Conservation (phyloP, 495 filamentous ascomycete species). For the Aspergillus cavernicola region DNA sequence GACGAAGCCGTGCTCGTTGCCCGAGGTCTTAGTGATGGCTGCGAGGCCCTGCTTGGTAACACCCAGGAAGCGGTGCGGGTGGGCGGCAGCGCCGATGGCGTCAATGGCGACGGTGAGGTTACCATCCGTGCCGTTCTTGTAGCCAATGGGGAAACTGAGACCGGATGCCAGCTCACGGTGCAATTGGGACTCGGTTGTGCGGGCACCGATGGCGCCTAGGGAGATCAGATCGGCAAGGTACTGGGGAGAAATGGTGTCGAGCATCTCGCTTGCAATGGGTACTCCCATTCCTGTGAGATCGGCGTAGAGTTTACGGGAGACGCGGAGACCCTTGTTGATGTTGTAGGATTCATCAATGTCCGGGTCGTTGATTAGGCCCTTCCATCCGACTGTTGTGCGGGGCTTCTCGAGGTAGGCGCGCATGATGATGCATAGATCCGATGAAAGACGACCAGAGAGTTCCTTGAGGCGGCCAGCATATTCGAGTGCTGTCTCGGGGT, state of each 20-base stretch:
- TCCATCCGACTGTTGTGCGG: constrained; percentile 98
- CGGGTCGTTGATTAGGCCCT: constrained; percentile 97
- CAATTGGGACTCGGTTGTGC: constrained; percentile 95
- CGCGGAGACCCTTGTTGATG: constrained; percentile 97
- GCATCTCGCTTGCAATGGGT: constrained; percentile 95
- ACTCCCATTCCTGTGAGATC: constrained; percentile 82
- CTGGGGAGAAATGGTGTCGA: constrained; percentile 96
- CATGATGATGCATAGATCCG: constrained; percentile 92
- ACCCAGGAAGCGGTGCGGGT: constrained; percentile 96
- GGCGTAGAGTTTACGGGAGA: constrained; percentile 83
- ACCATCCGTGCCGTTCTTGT: constrained; percentile 99
- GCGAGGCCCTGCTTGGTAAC: constrained; percentile 98
- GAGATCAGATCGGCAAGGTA: constrained; percentile 95
- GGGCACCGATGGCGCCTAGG: constrained; percentile 90
- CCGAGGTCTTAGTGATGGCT: constrained; percentile 85
- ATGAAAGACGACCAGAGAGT: constrained; percentile 67
- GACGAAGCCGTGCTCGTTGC: constrained; percentile 96
- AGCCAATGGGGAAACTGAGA: constrained; percentile 95
- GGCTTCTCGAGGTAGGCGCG: constrained; percentile 99
- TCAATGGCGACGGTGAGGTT: constrained; percentile 91
- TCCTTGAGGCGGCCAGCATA: constrained; percentile 76
- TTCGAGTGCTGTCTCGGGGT: constrained; percentile 82
- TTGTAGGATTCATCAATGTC: constrained; percentile 96
- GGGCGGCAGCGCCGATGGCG: constrained; percentile 85
- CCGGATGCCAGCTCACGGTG: constrained; percentile 96